Percentiles rank a stretch among this genome's conserved stretches.
phyloP scores from a whole-genome alignment of 805 yeast species.

The Metschnikowia henanensis region DNA sequence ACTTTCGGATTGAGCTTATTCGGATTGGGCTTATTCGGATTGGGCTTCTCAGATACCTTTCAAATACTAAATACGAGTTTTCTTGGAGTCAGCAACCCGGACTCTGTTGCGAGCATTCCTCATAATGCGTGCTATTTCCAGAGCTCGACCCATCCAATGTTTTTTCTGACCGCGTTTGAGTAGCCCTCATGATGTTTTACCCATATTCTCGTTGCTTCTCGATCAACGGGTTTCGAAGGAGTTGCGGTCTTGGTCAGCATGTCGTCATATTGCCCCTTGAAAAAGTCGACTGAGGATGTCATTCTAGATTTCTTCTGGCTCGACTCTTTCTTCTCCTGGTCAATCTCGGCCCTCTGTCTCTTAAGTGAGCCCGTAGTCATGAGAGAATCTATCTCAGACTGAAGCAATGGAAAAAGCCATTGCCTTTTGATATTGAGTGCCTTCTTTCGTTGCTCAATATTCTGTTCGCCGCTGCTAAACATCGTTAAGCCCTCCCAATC shows the following conservation, averaged over 20 bases:
- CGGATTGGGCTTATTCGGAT: too few relatives aligned
- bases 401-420: slow-evolving; percentile 38
- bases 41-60: too few relatives aligned
- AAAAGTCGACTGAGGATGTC: slow-evolving; percentile 38
- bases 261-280: slow-evolving; percentile 38
- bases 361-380: slow-evolving; percentile 21
- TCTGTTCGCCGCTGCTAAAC: slow-evolving; percentile 15
- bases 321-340: slow-evolving; percentile 14
- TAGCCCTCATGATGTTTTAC: slow-evolving; percentile 92
- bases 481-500: slow-evolving; percentile 34
- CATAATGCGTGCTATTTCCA: slow-evolving; percentile 35
- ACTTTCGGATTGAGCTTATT: too few relatives aligned
- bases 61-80: too few relatives aligned
- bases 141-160: slow-evolving; percentile 72
- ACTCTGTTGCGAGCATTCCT: not conserved
- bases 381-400: slow-evolving; percentile 33
- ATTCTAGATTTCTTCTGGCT: slow-evolving; percentile 21
- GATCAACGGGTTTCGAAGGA: slow-evolving; percentile 7
- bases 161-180: slow-evolving; percentile 86
- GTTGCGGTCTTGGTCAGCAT: slow-evolving; percentile 26
- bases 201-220: slow-evolving; percentile 51
- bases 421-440: slow-evolving; percentile 30
- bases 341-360: slow-evolving; percentile 13
- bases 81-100: too few relatives aligned
- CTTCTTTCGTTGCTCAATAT: slow-evolving; percentile 17